These are phyloP conservation scores for Calonectria hongkongensis DNA, from an alignment of 2,329 filamentous ascomycete species.

Conservation along the genomic window DNA sequence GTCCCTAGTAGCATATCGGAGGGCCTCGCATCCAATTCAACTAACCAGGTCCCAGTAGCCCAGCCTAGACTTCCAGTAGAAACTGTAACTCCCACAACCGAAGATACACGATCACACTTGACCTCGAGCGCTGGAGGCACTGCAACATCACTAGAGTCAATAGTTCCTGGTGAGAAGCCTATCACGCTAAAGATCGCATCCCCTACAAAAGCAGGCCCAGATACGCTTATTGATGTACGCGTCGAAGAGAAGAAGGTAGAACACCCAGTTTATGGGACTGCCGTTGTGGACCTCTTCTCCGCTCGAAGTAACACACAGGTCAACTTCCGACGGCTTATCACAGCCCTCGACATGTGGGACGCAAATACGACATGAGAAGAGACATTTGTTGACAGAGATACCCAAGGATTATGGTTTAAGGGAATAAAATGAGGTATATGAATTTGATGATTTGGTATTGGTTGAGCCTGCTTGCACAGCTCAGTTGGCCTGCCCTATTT, in stretches of 20 bases:
- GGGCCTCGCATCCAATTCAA: neutral
- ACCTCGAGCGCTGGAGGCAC: neutral
- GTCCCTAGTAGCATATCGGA: neutral
- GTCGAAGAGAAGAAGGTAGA: conserved; percentile 45
- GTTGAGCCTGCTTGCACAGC: neutral
- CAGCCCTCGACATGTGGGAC: conserved; percentile 56
- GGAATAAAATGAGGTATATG: neutral
- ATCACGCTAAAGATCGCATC: neutral
- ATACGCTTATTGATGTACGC: conserved; percentile 22
- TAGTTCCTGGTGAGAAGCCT: neutral
- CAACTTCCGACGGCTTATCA: conserved; percentile 42
- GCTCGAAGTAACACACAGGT: conserved; percentile 48
- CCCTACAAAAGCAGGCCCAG: neutral
- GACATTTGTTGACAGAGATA: no score
- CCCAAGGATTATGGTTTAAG: no score
- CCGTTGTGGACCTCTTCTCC: conserved; percentile 49
- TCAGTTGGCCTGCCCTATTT: neutral
- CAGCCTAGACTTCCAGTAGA: neutral
- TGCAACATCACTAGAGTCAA: neutral
- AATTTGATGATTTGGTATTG: neutral
- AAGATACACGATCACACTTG: neutral
- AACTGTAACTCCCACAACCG: neutral
- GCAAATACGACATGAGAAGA: conserved; percentile 26
- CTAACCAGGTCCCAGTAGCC: neutral
- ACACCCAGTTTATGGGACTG: conserved; percentile 42